A percentile compares a stretch with the other conserved stretches of the same genome.
Conservation (phyloP, 2,329 filamentous ascomycete genomes). For the Rachicladosporium sp. region DNA sequence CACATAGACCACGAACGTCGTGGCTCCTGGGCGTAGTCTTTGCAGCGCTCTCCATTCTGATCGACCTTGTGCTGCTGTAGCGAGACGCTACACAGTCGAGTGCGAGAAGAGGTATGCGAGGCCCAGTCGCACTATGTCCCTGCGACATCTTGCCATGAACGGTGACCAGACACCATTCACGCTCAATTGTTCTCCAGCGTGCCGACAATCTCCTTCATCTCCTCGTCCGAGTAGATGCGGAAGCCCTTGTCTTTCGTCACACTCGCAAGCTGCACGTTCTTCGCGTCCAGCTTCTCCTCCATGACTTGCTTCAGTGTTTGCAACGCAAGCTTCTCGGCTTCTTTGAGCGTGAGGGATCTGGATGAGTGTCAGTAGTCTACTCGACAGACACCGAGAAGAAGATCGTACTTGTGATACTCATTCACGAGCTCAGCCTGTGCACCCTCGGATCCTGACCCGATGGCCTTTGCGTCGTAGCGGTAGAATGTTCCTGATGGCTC, state of each 20-base stretch:
- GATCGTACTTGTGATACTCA: constrained; percentile 72
- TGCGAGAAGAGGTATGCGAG: too few species aligned
- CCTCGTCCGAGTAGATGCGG: constrained; percentile 94
- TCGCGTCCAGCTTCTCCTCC: constrained; percentile 98
- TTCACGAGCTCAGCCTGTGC: constrained; percentile 97
- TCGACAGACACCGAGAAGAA: neutral
- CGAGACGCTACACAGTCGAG: too few species aligned
- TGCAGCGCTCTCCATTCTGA: too few species aligned
- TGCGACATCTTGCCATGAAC: too few species aligned
- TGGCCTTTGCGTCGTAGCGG: constrained; percentile 97
- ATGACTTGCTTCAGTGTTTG: constrained; percentile 99
- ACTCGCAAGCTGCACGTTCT: constrained; percentile 96
- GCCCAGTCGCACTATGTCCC: too few species aligned
- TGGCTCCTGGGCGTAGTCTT: too few species aligned
- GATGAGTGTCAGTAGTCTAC: too few species aligned
- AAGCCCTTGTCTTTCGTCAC: constrained; percentile 97
- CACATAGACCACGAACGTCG: too few species aligned
- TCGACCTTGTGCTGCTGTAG: too few species aligned
- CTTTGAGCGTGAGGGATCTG: constrained; percentile 68
- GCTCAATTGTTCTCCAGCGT: constrained; percentile 49
- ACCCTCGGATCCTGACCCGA: constrained; percentile 92
- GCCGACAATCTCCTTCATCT: constrained; percentile 88
- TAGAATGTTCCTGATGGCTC: constrained; percentile 98
- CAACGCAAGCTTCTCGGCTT: constrained; percentile 88
- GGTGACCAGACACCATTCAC: neutral